Evolutionary conservation across 2,329 filamentous ascomycete genomes (phyloP), one percentile per base, ranked within the genome.

Genomic region (Arthrinium phaeospermum): DNA sequence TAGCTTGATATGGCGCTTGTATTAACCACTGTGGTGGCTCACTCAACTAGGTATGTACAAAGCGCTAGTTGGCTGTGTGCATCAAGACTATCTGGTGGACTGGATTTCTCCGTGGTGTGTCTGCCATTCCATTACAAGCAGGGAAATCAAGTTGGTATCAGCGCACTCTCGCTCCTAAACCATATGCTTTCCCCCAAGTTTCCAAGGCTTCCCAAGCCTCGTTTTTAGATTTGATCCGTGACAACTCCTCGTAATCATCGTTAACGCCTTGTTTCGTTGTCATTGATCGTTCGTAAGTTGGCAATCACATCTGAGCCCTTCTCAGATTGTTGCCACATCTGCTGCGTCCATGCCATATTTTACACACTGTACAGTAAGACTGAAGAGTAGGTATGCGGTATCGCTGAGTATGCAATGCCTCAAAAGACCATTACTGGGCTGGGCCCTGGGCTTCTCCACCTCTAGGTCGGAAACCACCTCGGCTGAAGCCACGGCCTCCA

Each of bases 401-500:
- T 41, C 37, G 37, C 37, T 41, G 37, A 41, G 37, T 41, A 41
- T 41, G 37, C 37, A 41, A 41, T 41, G 37, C 37, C 37, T 41
- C 37, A 41, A 41, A 41, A 10, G 13, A 22, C 24, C 24, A 49
- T 44, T 47, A 72, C 67, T 70, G 51, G 34, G 67, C 10, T 8
- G 44, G 13, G 49, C 71, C 51, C 53, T 72, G 47, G 37, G 37
- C 37, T 24, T 22, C 30, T 24, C 49, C 71, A 12, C 71, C 71
- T 34, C 71, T 45, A 5, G 67, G 77, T 47, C 76, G 75, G 53
- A 71, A 77, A 46, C 73, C 70, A 41, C 71, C 78, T 57, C 72
- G 76, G 8, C 84, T 84, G 72, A 83, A 82, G 27, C 86, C 85
- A 37, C 85, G 80, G 13, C 86, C 85, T 34, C 82, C 81, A 67